These are phyloP conservation scores for Didymellaceae sp. DNA, from an alignment of 2,329 filamentous ascomycete genomes.

Conservation along the genomic window DNA sequence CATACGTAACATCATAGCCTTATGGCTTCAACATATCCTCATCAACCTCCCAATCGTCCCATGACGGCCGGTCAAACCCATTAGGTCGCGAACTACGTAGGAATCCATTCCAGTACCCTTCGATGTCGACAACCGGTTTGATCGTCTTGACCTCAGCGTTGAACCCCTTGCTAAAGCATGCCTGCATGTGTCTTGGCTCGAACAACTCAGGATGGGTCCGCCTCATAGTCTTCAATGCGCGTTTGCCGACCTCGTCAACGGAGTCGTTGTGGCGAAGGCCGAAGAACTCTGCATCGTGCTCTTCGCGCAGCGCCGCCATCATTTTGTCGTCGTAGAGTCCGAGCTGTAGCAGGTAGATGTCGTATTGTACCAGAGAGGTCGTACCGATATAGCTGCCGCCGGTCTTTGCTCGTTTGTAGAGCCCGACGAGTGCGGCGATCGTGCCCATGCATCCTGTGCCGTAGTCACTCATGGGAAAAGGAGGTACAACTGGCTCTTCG, in stretches of 20 bases:
- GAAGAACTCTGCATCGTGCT: constrained; percentile 62
- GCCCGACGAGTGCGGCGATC: constrained; percentile 68
- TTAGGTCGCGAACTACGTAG: constrained; percentile 59
- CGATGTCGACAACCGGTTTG: constrained; percentile 54
- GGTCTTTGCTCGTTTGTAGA: constrained; percentile 66
- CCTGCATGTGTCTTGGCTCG: constrained; percentile 54
- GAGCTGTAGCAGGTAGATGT: constrained; percentile 68
- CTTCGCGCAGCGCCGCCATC: constrained; percentile 58
- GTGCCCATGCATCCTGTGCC: constrained; percentile 76
- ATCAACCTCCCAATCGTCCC: constrained; percentile 56
- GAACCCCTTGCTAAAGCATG: constrained; percentile 56
- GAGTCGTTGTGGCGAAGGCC: constrained; percentile 66
- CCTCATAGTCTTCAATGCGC: constrained; percentile 63
- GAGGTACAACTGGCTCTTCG: constrained; percentile 69
- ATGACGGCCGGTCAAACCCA: constrained; percentile 58
- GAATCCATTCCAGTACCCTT: constrained; percentile 58
- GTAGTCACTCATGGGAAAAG: constrained; percentile 67
- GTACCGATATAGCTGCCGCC: constrained; percentile 73
- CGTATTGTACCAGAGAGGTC: constrained; percentile 71
- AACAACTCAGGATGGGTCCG: constrained; percentile 63
- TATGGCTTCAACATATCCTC: constrained; percentile 44
- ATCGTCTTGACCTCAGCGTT: constrained; percentile 56
- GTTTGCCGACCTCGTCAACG: constrained; percentile 69
- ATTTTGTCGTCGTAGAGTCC: constrained; percentile 63
- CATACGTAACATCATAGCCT: neutral